These are phyloP conservation scores for Madurella mycetomatis DNA, from an alignment of 2,329 filamentous ascomycete genomes.

Conservation along the genomic window DNA sequence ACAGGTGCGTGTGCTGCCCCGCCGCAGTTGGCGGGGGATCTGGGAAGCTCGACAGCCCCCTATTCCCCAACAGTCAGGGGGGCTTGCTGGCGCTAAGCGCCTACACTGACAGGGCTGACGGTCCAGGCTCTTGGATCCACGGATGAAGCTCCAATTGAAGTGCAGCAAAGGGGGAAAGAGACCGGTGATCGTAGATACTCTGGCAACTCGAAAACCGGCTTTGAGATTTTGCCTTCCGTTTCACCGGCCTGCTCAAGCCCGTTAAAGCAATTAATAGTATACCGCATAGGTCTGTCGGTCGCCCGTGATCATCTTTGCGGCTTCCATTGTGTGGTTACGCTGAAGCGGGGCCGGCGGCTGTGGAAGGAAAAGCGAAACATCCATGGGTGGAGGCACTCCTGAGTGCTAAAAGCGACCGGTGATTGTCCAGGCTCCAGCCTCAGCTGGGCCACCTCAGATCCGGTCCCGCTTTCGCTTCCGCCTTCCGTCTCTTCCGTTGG, in stretches of 20 bases:
- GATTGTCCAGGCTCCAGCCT: background rate
- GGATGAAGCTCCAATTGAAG: too few relatives aligned
- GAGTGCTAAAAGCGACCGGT: background rate
- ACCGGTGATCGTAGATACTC: too few relatives aligned
- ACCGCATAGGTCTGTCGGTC: too few relatives aligned
- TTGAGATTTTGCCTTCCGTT: too few relatives aligned
- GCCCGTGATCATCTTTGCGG: too few relatives aligned
- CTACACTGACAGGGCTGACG: background rate
- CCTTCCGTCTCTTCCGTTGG: background rate
- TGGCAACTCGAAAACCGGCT: too few relatives aligned
- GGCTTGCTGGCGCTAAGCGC: too few relatives aligned
- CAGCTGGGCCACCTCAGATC: background rate
- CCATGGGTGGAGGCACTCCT: constrained; percentile 4
- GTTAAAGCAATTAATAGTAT: too few relatives aligned
- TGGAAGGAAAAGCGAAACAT: constrained; percentile 6
- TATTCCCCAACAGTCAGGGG: too few relatives aligned
- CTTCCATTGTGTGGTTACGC: background rate
- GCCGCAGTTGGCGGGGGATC: background rate
- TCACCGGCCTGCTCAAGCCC: too few relatives aligned
- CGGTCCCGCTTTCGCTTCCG: constrained; percentile 2
- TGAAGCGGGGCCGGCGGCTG: background rate
- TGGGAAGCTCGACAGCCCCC: too few relatives aligned
- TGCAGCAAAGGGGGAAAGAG: too few relatives aligned
- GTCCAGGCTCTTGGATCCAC: background rate
- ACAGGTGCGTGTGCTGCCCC: background rate